Base-by-base conservation (phyloP, 371 early-diverging fungal genomes). In the Mortierella sp. region DNA sequence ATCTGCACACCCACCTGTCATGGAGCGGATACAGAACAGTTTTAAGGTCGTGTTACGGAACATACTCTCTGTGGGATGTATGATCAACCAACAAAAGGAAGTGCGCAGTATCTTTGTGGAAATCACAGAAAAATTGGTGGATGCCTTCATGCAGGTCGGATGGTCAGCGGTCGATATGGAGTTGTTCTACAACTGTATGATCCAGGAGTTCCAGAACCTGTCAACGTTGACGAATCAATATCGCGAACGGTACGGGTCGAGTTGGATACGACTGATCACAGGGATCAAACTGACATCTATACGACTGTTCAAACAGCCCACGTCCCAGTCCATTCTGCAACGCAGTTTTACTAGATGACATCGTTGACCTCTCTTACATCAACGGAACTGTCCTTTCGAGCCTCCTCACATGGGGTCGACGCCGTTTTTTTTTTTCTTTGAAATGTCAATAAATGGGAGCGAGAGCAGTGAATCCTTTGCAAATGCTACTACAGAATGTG, bases 121-220 rank as follows among this genome's bases (percentile, higher is more conserved):
- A 16, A 45, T 89, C 14, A 61, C 83, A 9, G 89, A 89, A 38
- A 86, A 85, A 59, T 61, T 89, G 13, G 79, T 85, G 2, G 89
- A 88, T 46, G 66, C 78, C 12, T 78, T 78, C 50, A 49, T 76
- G 10, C 70, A 71, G 21, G 70, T 69, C n/a, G 76, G 71, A 1
- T 76, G 76, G 76, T 73, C 74, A 0, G 58, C 64, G 6, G 45
- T 50, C 28, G 74, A 73, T 34, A 68, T 68, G 64, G 68, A 67
- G 38, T 23, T 54, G 16, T 73, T 73, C 23, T 73, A 50, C 34
- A 50, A 64, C 24, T 38, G 56, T 23, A 34, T 68, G 61, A 50
- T 68, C 24, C 23, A 53, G 8, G 74, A 73, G 41, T 68, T 73
- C 60, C 55, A 58, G 18, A 57, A 68, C 48, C 52, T 55, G n/a